Conservation (phyloP, 306 rosid genomes). For the Senna siamea region DNA sequence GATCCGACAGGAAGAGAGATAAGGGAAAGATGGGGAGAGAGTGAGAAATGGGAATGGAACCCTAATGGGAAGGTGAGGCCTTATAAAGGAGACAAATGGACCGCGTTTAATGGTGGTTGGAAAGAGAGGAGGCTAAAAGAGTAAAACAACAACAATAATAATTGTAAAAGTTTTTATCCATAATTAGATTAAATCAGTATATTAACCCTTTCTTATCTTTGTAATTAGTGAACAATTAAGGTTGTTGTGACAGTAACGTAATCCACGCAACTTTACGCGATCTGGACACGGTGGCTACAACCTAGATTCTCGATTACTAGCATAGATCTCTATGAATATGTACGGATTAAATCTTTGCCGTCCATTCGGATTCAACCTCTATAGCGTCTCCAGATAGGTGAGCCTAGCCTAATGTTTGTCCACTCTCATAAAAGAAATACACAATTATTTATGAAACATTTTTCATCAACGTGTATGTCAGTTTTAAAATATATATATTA, state of each 20-base stretch:
- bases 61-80: conserved; percentile 32
- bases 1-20: not conserved
- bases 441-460: no score
- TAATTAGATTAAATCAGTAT: not conserved
- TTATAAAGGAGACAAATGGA: conserved; percentile 51
- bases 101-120: conserved; percentile 55
- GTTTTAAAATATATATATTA: no score
- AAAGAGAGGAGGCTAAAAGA: conserved; percentile 15
- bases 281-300: conserved; percentile 31
- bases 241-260: not conserved
- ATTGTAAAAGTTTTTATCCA: not conserved
- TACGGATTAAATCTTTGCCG: conserved; percentile 14
- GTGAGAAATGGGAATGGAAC: conserved; percentile 27
- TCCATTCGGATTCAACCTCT: not conserved
- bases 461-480: no score
- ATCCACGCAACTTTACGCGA: conserved; percentile 32
- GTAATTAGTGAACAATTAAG: conserved; percentile 26
- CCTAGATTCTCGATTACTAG: not conserved
- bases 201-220: not conserved
- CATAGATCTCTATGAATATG: not conserved
- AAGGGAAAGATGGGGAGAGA: not conserved
- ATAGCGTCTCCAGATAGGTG: no score
- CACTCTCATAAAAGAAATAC: no score
- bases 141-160: not conserved
- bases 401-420: no score